Evolutionary conservation across 225 moss, liverwort and hornwort species (phyloP).

Genomic region (Pseudoscleropodium purum): DNA sequence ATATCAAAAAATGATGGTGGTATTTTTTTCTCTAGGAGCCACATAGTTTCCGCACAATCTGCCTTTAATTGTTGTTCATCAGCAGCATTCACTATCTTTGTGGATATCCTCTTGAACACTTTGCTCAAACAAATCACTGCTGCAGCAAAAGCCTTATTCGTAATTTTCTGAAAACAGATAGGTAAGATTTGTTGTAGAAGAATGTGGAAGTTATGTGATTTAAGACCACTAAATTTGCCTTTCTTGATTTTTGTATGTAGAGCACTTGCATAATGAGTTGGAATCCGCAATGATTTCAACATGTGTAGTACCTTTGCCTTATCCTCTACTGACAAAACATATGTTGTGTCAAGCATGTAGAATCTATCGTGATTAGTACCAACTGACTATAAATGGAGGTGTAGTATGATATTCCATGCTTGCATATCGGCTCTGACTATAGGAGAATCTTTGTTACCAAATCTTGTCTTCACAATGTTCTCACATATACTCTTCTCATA

Average conservation of each 20-base stretch:
- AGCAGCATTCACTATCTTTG: not conserved
- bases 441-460: too few relatives aligned
- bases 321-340: fast-evolving
- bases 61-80: not conserved
- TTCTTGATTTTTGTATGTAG: fast-evolving
- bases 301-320: not conserved
- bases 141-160: fast-evolving
- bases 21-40: too few relatives aligned
- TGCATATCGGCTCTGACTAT: not conserved
- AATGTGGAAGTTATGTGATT: not conserved
- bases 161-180: fast-evolving
- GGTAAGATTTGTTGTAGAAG: not conserved
- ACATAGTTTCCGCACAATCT: too few relatives aligned
- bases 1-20: too few relatives aligned
- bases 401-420: too few relatives aligned
- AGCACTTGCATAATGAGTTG: not conserved
- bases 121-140: not conserved
- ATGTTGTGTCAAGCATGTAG: fast-evolving
- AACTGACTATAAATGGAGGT: too few relatives aligned
- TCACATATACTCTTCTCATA: too few relatives aligned
- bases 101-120: fast-evolving
- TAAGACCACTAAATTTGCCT: fast-evolving
- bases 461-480: too few relatives aligned
- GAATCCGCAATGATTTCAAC: fast-evolving
- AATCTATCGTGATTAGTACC: fast-evolving